A percentile compares a stretch with the other conserved stretches of the same genome.
These are phyloP conservation scores for Ustilago shanxiensis DNA, from an alignment of 1,284 basidiomycete species.

Conservation along the genomic window DNA sequence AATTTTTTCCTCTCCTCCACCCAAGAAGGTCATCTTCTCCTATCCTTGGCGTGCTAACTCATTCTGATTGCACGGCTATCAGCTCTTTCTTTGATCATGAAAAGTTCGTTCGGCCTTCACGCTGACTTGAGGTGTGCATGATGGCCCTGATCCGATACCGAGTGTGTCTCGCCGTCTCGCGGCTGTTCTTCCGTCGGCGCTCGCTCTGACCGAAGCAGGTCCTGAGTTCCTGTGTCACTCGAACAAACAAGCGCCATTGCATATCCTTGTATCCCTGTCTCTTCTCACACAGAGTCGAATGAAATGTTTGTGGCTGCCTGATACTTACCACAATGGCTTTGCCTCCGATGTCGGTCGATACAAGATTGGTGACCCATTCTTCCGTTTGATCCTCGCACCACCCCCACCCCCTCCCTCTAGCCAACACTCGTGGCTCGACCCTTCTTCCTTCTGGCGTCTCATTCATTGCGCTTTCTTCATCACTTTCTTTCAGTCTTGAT, in stretches of 20 bases:
- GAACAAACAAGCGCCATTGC: background rate
- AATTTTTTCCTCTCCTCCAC: background rate
- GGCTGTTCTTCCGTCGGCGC: conserved; percentile 1
- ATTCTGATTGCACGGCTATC: background rate
- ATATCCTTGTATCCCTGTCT: no score
- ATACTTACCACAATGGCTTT: background rate
- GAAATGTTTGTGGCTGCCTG: background rate
- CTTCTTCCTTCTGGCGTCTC: background rate
- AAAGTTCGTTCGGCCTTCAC: background rate
- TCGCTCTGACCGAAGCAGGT: background rate
- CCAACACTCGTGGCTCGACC: background rate
- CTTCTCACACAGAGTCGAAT: background rate
- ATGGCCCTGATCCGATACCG: background rate
- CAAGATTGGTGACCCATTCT: no score
- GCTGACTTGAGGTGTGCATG: background rate
- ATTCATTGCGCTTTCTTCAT: background rate
- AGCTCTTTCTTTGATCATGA: background rate
- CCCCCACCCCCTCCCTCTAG: background rate
- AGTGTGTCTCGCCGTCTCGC: background rate
- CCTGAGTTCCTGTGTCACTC: conserved; percentile 2
- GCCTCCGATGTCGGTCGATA: no score
- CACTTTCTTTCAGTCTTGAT: background rate
- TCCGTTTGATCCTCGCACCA: background rate
- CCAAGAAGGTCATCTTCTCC: background rate
- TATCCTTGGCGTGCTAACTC: background rate